Evolutionary conservation across 2,329 filamentous ascomycete species (phyloP).

Genomic region (Achaetomium macrosporum): DNA sequence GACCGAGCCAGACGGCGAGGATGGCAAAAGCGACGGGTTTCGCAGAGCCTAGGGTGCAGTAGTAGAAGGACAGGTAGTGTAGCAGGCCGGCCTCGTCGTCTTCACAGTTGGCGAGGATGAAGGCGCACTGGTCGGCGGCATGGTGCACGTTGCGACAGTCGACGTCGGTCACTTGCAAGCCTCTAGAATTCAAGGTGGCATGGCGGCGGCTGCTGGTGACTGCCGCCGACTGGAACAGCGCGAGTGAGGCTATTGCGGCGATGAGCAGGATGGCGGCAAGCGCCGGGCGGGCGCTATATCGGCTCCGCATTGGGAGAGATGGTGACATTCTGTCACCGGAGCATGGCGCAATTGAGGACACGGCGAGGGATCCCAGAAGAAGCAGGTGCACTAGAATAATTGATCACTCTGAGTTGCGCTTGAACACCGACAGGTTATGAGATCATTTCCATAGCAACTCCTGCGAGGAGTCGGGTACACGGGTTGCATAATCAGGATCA

Average conservation of each 20-base stretch:
- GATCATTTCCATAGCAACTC: not conserved
- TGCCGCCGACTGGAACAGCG: slow-evolving; percentile 31
- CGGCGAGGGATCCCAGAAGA: not conserved
- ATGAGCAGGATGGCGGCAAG: slow-evolving; percentile 43
- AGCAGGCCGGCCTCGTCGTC: slow-evolving; percentile 88
- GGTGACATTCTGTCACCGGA: slow-evolving; percentile 24
- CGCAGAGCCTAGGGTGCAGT: slow-evolving; percentile 65
- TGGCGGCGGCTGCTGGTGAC: not conserved
- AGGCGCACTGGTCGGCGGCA: slow-evolving; percentile 76
- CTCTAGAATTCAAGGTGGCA: not conserved
- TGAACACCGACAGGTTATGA: not conserved
- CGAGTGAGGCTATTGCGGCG: slow-evolving; percentile 40
- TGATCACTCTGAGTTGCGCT: no score
- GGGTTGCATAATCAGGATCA: no score
- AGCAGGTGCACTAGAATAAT: not conserved
- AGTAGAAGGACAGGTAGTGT: slow-evolving; percentile 85
- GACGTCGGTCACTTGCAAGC: slow-evolving; percentile 12
- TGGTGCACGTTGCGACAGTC: slow-evolving; percentile 77
- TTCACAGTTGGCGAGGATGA: slow-evolving; percentile 72
- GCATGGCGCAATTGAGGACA: slow-evolving; percentile 1
- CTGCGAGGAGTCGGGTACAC: no score
- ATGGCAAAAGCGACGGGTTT: slow-evolving; percentile 74
- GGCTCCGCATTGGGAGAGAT: slow-evolving; percentile 30
- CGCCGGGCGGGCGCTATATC: slow-evolving; percentile 44
- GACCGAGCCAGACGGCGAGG: slow-evolving; percentile 73